Evolutionary conservation across 2,329 filamentous ascomycete genomes (phyloP), one percentile per base, ranked within the genome.

Genomic region (Orbilia quercus): DNA sequence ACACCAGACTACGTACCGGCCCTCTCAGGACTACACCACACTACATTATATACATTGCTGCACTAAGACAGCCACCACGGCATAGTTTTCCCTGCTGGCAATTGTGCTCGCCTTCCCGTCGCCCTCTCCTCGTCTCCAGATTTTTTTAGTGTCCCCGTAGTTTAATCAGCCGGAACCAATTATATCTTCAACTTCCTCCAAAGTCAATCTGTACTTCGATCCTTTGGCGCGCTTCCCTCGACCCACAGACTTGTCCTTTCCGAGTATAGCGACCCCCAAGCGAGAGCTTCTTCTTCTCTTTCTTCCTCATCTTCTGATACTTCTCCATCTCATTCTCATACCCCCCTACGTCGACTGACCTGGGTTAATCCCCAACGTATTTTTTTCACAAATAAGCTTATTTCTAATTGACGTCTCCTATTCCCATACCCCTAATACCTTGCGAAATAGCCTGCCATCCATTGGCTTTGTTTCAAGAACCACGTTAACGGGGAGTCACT

Each of bases 191-290:
- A 34, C 47, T 20, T n/a, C 55, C 48, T 23, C 47, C 54, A 57
- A 73, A 45, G 47, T 42, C 48, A 18, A 50, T n/a, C 60, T 73
- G 69, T 66, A 66, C 54, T 60, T 54, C 48, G 42, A 51, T 73
- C 60, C 53, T 66, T 59, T 73, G 36, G 60, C 54, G 60, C 60
- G 60, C 47, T n/a, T 18, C 28, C 18, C 34, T 44, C 28, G 50
- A 34, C 51, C 54, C 51, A 64, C 44, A 14, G n/a, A 47, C 67
- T 58, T 58, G 58, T 59, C 58, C 66, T 44, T 72, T 66, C 69
- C 69, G 64, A 73, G 60, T 65, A 66, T 66, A 73, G 69, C 45
- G 60, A 57, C 16, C 63, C n/a, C 25, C 53, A 66, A 62, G 60
- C 69, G 69, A 66, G 57, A 53, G 69, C 60, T 34, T 48, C 16